Conservation (phyloP, 768 basidiomycete species). For the Crucibulum laeve region DNA sequence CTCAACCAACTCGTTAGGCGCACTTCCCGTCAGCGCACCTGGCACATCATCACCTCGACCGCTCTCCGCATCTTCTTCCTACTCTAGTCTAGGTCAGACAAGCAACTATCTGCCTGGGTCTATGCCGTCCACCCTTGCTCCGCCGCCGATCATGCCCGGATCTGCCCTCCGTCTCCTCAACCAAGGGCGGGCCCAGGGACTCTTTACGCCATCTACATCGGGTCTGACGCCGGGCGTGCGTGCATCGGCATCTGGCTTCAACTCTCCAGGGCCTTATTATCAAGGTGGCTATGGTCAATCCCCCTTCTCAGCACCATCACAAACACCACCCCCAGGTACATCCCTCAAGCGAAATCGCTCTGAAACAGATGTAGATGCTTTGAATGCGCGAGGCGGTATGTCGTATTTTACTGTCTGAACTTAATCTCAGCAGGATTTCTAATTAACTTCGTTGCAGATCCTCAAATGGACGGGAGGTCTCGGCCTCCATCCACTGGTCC, state of each 20-base stretch:
- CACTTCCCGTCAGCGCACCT: slow-evolving; percentile 54
- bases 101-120: slow-evolving; percentile 39
- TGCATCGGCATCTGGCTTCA: slow-evolving; percentile 42
- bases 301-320: slow-evolving; percentile 38
- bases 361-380: slow-evolving; percentile 57
- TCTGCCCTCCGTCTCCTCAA: slow-evolving; percentile 80
- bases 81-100: slow-evolving; percentile 46
- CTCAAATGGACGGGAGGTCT: slow-evolving; percentile 40
- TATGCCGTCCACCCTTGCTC: slow-evolving; percentile 57
- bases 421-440: neutral
- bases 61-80: slow-evolving; percentile 65
- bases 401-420: slow-evolving; percentile 11
- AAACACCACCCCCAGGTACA: slow-evolving; percentile 44
- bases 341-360: slow-evolving; percentile 61
- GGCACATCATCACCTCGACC: slow-evolving; percentile 56
- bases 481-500: slow-evolving; percentile 49
- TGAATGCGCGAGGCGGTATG: slow-evolving; percentile 8
- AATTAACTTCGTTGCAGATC: slow-evolving; percentile 29
- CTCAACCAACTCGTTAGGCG: slow-evolving; percentile 61
- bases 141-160: slow-evolving; percentile 85
- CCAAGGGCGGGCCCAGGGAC: slow-evolving; percentile 81
- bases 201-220: slow-evolving; percentile 83
- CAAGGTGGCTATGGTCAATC: slow-evolving; percentile 43
- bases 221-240: slow-evolving; percentile 33
- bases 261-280: slow-evolving; percentile 49